Conservation (phyloP, 345 rosid species). For the Populus ilicifolia region DNA sequence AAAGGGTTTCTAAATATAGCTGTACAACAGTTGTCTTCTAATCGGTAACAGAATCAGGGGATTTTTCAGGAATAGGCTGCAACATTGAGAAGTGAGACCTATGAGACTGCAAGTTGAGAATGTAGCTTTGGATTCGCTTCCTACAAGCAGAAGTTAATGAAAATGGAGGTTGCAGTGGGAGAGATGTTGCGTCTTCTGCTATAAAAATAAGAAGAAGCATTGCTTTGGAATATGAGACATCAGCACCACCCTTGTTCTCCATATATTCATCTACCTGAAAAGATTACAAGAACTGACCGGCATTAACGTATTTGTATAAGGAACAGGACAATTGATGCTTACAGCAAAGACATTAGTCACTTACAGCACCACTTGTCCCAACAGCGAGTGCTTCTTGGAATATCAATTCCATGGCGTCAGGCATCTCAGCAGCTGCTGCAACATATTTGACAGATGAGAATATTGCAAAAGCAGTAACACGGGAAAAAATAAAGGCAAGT, state of each 20-base stretch:
- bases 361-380: slow-evolving; percentile 65
- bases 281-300: background rate
- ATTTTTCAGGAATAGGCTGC: slow-evolving; percentile 13
- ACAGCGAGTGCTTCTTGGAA: slow-evolving; percentile 52
- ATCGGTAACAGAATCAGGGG: slow-evolving; percentile 9
- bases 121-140: slow-evolving; percentile 54
- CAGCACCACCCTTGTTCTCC: slow-evolving; percentile 51
- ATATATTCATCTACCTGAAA: slow-evolving; percentile 62
- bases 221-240: slow-evolving; percentile 60
- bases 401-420: slow-evolving; percentile 72
- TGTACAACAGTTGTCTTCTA: slow-evolving; percentile 20
- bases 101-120: slow-evolving; percentile 48
- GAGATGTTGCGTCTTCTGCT: slow-evolving; percentile 53
- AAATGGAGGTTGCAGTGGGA: slow-evolving; percentile 60
- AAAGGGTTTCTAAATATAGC: background rate
- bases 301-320: background rate
- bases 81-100: slow-evolving; percentile 35
- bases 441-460: slow-evolving; percentile 14
- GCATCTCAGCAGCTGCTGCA: slow-evolving; percentile 65
- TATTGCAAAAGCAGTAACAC: slow-evolving; percentile 12
- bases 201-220: slow-evolving; percentile 56
- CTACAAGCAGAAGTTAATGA: slow-evolving; percentile 38
- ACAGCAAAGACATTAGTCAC: slow-evolving; percentile 12
- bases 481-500: slow-evolving; percentile 1
- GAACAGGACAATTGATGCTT: background rate